These are phyloP conservation scores for Gossypium bickii DNA, from an alignment of 345 rosid genomes.

Conservation along the genomic window DNA sequence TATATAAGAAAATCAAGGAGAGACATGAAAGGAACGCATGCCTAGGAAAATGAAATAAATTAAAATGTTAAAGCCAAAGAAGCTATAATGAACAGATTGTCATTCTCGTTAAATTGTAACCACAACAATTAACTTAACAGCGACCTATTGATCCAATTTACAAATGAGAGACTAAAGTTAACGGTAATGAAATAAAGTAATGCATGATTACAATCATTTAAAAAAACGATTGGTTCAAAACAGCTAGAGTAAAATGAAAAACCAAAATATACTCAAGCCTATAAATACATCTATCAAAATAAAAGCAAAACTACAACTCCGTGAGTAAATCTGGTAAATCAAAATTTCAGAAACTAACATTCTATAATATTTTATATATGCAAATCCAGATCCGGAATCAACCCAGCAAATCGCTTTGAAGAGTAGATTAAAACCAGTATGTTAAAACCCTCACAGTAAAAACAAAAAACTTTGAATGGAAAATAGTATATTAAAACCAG, in stretches of 20 bases:
- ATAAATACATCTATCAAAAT: background rate
- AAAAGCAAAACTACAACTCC: background rate
- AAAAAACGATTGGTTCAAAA: background rate
- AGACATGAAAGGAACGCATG: background rate
- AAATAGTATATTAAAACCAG: no score
- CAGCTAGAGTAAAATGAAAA: background rate
- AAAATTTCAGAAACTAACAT: background rate
- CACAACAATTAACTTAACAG: background rate
- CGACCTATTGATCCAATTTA: background rate
- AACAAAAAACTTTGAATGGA: no score
- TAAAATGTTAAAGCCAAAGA: background rate
- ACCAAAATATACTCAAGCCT: background rate
- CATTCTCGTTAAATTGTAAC: background rate
- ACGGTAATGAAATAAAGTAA: background rate
- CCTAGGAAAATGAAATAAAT: background rate
- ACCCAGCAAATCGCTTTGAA: background rate
- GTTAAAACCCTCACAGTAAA: no score
- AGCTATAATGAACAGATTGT: background rate
- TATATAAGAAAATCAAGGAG: background rate
- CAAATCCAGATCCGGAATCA: conserved; percentile 1
- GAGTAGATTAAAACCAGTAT: no score
- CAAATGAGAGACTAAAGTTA: background rate
- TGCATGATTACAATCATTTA: background rate
- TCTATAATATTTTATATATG: background rate
- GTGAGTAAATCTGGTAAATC: background rate